Conservation (phyloP, 2,329 filamentous ascomycete species). For the Exophiala spinifera region DNA sequence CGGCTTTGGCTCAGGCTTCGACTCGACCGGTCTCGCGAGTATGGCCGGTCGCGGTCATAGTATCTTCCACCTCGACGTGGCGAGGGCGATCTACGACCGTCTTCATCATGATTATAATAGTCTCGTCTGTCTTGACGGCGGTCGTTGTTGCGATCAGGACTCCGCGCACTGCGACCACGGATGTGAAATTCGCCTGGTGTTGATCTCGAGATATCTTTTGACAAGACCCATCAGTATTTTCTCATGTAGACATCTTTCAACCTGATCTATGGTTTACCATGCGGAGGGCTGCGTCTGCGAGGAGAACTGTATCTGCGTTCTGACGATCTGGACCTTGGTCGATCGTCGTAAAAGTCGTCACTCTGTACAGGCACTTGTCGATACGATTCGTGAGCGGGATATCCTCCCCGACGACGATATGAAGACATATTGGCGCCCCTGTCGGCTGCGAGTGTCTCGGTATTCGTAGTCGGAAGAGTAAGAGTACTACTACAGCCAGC, state of each 20-base stretch:
- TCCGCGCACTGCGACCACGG: slow-evolving; percentile 34
- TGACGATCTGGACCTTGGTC: slow-evolving; percentile 39
- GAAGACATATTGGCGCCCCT: slow-evolving; percentile 21
- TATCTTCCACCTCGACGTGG: slow-evolving; percentile 40
- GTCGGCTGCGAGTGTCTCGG: neutral
- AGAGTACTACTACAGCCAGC: too few species aligned
- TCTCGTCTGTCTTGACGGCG: slow-evolving; percentile 29
- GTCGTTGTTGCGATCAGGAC: slow-evolving; percentile 33
- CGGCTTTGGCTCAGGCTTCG: slow-evolving; percentile 24
- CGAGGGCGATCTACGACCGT: slow-evolving; percentile 38
- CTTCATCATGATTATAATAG: slow-evolving; percentile 28
- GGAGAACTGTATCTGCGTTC: slow-evolving; percentile 37
- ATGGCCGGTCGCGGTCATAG: slow-evolving; percentile 47
- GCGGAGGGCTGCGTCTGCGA: slow-evolving; percentile 45
- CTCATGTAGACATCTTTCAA: slow-evolving; percentile 26
- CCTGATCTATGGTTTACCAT: slow-evolving; percentile 40
- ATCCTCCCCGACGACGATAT: slow-evolving; percentile 21
- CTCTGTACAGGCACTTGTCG: slow-evolving; percentile 32
- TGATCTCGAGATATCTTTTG: slow-evolving; percentile 39
- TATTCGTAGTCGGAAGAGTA: too few species aligned
- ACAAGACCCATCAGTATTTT: slow-evolving; percentile 39
- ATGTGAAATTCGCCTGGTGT: slow-evolving; percentile 37
- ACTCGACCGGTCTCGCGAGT: slow-evolving; percentile 33
- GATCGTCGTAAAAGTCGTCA: slow-evolving; percentile 48
- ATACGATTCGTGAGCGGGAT: slow-evolving; percentile 16